These are phyloP conservation scores for Phytophthora syringae DNA, from an alignment of 352 stramenopile species.

Conservation along the genomic window DNA sequence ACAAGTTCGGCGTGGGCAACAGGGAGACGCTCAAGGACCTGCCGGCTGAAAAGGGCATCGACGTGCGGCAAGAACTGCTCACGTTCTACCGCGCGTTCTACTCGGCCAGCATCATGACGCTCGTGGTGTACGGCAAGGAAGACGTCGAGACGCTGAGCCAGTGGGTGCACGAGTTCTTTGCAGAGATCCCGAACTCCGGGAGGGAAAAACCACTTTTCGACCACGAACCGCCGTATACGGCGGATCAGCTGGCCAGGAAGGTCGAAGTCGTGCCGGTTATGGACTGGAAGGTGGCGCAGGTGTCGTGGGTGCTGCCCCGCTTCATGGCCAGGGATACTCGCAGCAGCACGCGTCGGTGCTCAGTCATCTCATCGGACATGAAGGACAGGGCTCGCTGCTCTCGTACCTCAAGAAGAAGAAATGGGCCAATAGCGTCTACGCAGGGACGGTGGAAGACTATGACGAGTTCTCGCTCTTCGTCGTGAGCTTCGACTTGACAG, in stretches of 20 bases:
- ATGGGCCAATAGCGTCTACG: constrained; percentile 66
- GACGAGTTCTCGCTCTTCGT: constrained; percentile 67
- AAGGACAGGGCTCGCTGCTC: constrained; percentile 93
- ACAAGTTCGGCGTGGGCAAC: constrained; percentile 91
- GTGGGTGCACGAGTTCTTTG: constrained; percentile 83
- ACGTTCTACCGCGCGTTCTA: constrained; percentile 90
- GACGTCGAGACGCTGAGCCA: constrained; percentile 73
- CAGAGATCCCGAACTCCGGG: constrained; percentile 70
- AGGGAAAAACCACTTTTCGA: constrained; percentile 48
- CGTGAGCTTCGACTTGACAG: constrained; percentile 66
- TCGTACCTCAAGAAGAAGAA: constrained; percentile 88
- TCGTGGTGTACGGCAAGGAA: constrained; percentile 88
- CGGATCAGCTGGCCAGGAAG: constrained; percentile 36
- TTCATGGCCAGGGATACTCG: constrained; percentile 42
- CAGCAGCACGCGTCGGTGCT: constrained; percentile 76
- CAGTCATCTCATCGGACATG: constrained; percentile 92
- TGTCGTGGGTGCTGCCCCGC: constrained; percentile 61
- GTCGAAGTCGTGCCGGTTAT: constrained; percentile 68
- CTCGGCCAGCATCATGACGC: constrained; percentile 87
- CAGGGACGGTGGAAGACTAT: constrained; percentile 56
- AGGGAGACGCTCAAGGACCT: constrained; percentile 59
- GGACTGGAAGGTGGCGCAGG: constrained; percentile 67
- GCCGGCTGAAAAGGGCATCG: constrained; percentile 42
- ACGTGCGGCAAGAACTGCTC: constrained; percentile 74
- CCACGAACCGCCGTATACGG: constrained; percentile 45